Evolutionary conservation across 495 filamentous ascomycete species (phyloP), one percentile per base, ranked within the genome.

Genomic region (Daldinia bambusicola): DNA sequence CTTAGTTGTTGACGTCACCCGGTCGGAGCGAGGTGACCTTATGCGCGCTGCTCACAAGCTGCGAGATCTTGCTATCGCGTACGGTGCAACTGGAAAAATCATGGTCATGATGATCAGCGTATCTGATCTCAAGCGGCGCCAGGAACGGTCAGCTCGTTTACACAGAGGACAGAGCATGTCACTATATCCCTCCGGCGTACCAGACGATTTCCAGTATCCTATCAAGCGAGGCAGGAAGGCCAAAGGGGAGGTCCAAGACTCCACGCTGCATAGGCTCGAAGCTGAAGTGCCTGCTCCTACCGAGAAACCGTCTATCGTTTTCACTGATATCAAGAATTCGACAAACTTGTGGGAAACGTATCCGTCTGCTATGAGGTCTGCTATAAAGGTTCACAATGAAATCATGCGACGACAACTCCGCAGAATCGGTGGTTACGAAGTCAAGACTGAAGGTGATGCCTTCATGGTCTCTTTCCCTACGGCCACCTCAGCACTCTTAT

Each of bases 401-500:
- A 87, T 97, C 16, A 93, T 99, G 87, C 92, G 95, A 45, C 89
- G 96, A 32, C 94, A 98, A 73, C 85, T 99, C 60, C 89, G 95
- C 37, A 90, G 94, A 58, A 94, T 98, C 63, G 96, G 95, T 75
- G 95, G 95, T 0, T 99, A 98, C 75, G 95, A 99, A 80, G 94
- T 99, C 77, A 99, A 99, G 84, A 98, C 95, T 0, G 95, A 99
- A 91, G 95, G 95, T 67, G 95, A 99, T 80, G 95, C 96, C 40
- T 99, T 99, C 78, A 98, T 99, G 94, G 95, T 99, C 14, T 95
- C 93, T 36, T 99, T 99, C 80, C 91, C 93, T 4, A 98, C 96
- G 1, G 93, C 93, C 2, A 98, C 95, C 0, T 92, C 93, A 8
- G 94, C 95, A 5, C 82, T 99, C 41, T 84, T 98, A 22, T 99